Conservation (phyloP, 768 basidiomycete genomes). For the Pleurotus cornucopiae region DNA sequence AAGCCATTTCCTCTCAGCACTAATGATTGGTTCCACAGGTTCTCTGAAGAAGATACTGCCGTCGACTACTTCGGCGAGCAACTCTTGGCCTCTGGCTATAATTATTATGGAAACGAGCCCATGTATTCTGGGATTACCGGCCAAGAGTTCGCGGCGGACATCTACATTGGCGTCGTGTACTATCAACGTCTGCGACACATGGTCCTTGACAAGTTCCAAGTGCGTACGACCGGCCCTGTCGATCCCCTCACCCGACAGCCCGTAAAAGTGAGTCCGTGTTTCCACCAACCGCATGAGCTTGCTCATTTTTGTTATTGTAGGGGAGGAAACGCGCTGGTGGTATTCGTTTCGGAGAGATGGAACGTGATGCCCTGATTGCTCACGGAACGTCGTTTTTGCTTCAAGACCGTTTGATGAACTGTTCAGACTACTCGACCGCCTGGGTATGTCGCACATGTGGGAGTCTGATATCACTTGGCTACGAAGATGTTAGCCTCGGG, state of each 20-base stretch:
- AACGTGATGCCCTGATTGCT: constrained; percentile 96
- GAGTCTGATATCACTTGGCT: constrained; percentile 92
- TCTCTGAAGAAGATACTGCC: constrained; percentile 95
- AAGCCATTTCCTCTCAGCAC: constrained; percentile 1
- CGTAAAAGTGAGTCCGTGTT: constrained; percentile 67
- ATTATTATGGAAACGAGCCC: constrained; percentile 98
- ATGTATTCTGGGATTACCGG: constrained; percentile 99
- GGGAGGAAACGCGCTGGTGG: constrained; percentile 98
- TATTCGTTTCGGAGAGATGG: constrained; percentile 99
- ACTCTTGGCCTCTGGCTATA: constrained; percentile 90
- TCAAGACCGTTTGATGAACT: constrained; percentile 99
- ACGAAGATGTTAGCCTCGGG: constrained; percentile 81
- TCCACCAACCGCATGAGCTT: not conserved
- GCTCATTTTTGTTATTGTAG: constrained; percentile 30
- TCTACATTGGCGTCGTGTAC: constrained; percentile 97
- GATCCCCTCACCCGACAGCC: constrained; percentile 95
- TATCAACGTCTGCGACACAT: constrained; percentile 98
- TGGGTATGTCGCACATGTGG: constrained; percentile 99
- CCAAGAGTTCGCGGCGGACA: constrained; percentile 97
- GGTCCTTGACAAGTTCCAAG: constrained; percentile 99
- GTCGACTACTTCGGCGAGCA: constrained; percentile 97
- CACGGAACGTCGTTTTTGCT: constrained; percentile 98
- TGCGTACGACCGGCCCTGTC: constrained; percentile 95
- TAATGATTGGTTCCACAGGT: constrained; percentile 42
- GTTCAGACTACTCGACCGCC: constrained; percentile 98